A percentile compares a stretch with the other conserved stretches of the same genome.
Evolutionary conservation across 202 grass and related monocot species (phyloP).

Genomic region (Digitaria exilis): DNA sequence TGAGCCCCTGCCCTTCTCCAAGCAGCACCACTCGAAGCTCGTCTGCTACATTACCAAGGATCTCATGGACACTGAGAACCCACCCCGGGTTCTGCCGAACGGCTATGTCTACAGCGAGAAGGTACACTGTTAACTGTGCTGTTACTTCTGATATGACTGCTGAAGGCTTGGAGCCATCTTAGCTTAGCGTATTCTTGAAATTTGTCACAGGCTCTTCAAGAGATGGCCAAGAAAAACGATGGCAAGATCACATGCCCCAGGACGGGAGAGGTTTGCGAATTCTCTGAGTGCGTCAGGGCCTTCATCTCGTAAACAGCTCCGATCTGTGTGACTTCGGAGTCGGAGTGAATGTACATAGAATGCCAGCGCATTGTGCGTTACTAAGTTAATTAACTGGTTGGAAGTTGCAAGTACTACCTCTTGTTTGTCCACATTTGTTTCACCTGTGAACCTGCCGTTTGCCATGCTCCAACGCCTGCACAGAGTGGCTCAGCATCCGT

Average conservation of each 20-base stretch:
- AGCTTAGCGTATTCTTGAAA: background rate
- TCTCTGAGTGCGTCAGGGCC: slow-evolving; percentile 77
- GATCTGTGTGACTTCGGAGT: background rate
- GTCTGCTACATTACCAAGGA: slow-evolving; percentile 98
- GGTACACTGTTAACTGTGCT: slow-evolving; percentile 34
- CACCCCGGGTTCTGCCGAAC: slow-evolving; percentile 83
- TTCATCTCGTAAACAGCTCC: slow-evolving; percentile 62
- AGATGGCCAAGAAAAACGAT: slow-evolving; percentile 86
- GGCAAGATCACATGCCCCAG: slow-evolving; percentile 89
- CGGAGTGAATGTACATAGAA: slow-evolving; percentile 51
- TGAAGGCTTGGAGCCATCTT: slow-evolving; percentile 11
- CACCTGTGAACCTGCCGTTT: background rate
- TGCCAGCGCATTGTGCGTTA: slow-evolving; percentile 20
- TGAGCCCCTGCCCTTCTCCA: slow-evolving; percentile 79
- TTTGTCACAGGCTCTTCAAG: slow-evolving; percentile 69
- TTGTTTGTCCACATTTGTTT: background rate
- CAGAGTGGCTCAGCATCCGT: background rate
- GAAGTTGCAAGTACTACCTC: background rate
- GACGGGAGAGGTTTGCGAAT: slow-evolving; percentile 63
- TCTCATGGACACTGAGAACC: slow-evolving; percentile 97
- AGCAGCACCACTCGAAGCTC: slow-evolving; percentile 93
- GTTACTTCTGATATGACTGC: background rate
- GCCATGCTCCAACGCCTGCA: background rate
- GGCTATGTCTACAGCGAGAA: slow-evolving; percentile 94
- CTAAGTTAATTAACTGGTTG: slow-evolving; percentile 39